Conservation (phyloP, 805 yeast species). For the Barnettozyma vustinii region DNA sequence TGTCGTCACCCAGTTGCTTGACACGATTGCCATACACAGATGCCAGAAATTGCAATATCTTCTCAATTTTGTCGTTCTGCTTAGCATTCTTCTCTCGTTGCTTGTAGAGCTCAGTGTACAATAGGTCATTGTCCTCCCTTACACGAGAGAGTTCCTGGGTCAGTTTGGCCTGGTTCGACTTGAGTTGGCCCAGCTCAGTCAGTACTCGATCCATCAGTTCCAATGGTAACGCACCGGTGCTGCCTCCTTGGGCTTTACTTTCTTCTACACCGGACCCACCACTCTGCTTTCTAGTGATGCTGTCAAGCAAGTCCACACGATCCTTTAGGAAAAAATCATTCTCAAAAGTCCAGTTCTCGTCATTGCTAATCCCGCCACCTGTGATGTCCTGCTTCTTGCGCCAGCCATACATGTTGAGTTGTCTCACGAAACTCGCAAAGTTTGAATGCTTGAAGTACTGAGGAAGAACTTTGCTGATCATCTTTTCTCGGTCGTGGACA, state of each 20-base stretch:
- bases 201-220: conserved; percentile 34
- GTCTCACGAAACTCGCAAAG: conserved; percentile 94
- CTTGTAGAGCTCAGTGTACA: conserved; percentile 85
- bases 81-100: conserved; percentile 81
- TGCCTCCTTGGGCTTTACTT: conserved; percentile 28
- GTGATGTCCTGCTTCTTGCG: conserved; percentile 93
- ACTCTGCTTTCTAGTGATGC: conserved; percentile 65
- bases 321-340: conserved; percentile 74
- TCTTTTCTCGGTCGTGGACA: conserved; percentile 74
- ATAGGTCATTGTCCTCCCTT: conserved; percentile 77
- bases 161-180: conserved; percentile 72
- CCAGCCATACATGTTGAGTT: conserved; percentile 98
- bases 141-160: conserved; percentile 81
- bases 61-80: conserved; percentile 84
- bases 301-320: conserved; percentile 78
- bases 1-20: conserved; percentile 20
- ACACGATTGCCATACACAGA: conserved; percentile 41
- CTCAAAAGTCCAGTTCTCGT: conserved; percentile 86
- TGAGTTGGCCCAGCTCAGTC: conserved; percentile 41
- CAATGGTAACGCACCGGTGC: conserved; percentile 10
- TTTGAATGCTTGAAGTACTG: conserved; percentile 92
- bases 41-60: conserved; percentile 82
- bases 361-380: conserved; percentile 61
- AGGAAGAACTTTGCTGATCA: conserved; percentile 81
- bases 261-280: neutral